Evolutionary conservation across 73 alveolate genomes (phyloP).

Genomic region (Paramecium sexaurelia): DNA sequence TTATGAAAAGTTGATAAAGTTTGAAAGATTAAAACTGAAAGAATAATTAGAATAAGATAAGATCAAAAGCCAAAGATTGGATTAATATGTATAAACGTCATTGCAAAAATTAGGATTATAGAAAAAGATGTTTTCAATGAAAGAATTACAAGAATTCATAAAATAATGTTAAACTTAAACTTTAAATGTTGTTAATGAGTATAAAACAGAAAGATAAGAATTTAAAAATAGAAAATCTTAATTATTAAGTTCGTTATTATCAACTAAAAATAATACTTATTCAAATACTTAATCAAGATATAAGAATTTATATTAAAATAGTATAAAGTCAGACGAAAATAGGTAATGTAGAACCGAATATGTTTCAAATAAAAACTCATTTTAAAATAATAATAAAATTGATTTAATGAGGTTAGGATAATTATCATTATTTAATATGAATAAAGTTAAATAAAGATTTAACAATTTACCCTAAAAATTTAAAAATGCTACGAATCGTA

Average conservation of each 20-base stretch:
- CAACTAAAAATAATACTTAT: background rate
- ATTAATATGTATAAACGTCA: background rate
- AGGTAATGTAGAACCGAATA: background rate
- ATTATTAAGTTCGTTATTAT: background rate
- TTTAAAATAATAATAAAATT: background rate
- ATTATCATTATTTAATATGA: constrained; percentile 31
- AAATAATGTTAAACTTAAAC: background rate
- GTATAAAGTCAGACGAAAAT: background rate
- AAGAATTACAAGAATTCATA: background rate
- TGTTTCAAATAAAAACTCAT: background rate
- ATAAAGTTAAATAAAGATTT: background rate
- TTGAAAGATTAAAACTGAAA: background rate
- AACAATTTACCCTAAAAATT: background rate
- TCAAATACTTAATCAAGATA: constrained; percentile 32
- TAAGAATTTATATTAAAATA: background rate
- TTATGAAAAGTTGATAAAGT: background rate
- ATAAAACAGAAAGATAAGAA: background rate
- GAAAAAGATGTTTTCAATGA: background rate
- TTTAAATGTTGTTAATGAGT: background rate
- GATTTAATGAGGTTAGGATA: constrained; percentile 22
- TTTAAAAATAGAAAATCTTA: background rate
- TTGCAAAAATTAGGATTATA: background rate
- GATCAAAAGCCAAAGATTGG: background rate
- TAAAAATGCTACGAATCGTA: background rate
- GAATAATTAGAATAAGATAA: background rate